These are phyloP conservation scores for Haematococcus lacustris DNA, from an alignment of 139 green algal genomes.

Conservation along the genomic window DNA sequence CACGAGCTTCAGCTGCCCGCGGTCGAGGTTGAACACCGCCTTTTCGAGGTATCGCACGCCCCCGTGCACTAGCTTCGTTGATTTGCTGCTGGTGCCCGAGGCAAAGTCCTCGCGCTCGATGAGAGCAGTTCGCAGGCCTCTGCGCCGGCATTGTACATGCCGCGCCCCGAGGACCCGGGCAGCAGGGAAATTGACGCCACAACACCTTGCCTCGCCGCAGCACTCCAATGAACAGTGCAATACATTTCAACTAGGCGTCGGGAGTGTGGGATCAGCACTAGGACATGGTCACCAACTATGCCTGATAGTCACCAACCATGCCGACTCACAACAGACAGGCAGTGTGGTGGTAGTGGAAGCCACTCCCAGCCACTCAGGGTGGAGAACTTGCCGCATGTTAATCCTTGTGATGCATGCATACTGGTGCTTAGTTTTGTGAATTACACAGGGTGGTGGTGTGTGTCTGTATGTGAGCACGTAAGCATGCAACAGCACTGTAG, in stretches of 20 bases:
- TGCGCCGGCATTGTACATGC: constrained; percentile 17
- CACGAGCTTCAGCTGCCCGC: constrained; percentile 84
- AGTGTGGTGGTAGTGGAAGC: too few relatives aligned
- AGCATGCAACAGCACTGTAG: neutral
- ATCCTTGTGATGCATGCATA: too few relatives aligned
- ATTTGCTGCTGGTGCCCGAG: constrained; percentile 82
- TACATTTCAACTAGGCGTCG: too few relatives aligned
- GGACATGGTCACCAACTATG: too few relatives aligned
- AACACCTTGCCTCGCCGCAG: too few relatives aligned
- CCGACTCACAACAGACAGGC: too few relatives aligned
- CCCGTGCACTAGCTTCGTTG: constrained; percentile 94
- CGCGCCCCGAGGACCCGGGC: neutral
- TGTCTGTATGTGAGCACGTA: neutral
- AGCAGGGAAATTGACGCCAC: neutral
- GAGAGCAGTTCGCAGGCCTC: constrained; percentile 69
- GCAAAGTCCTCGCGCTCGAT: constrained; percentile 94
- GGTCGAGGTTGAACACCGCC: constrained; percentile 79
- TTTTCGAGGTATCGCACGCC: constrained; percentile 92
- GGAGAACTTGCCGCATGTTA: too few relatives aligned
- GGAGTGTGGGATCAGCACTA: too few relatives aligned
- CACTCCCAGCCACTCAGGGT: too few relatives aligned
- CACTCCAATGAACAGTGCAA: too few relatives aligned
- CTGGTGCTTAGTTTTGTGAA: neutral
- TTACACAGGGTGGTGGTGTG: neutral
- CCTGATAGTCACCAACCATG: too few relatives aligned